Evolutionary conservation across 306 rosid species (phyloP), one percentile per base, ranked within the genome.

Genomic region (Cucurbita argyrosperma): DNA sequence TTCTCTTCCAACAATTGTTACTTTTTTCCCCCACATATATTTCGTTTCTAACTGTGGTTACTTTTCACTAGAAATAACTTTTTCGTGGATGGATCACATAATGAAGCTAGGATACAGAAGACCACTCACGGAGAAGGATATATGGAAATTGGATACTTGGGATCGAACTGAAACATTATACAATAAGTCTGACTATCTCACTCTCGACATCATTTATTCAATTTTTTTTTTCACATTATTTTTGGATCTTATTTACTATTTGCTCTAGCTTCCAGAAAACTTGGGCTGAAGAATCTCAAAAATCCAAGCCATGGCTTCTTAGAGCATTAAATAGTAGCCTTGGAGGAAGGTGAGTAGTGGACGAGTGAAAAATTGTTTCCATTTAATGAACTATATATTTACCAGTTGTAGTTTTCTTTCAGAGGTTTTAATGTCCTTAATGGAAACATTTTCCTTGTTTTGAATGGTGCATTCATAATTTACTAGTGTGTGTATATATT

Each of bases 81-180:
- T 93, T 85, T 53, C 93, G 35, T 93, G 98, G 98, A 85, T 93
- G 90, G 87, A 87, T 84, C 90, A 93, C 50, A 60, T 90, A 53
- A 86, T 93, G 98, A 79, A 77, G 82, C 85, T 90, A 39, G 98
- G 92, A 55, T 89, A 89, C 82, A 63, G 82, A 79, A 89, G 96
- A 71, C 98, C 98, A 14, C 69, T 93, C 54, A 90, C 90, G 5
- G 97, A 93, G 81, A 93, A 83, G 79, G 97, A 93, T 84, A 60
- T 93, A 58, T 93, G 98, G 98, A 90, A 89, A 85, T 82, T 93
- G 72, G 98, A 93, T 82, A 72, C 76, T 39, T 93, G 98, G 98
- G 98, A 93, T 38, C 84, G 77, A 80, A 89, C 96, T 52, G 98
- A 93, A 83, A 84, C 96, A 69, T 82, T 93, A 73, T 82, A 80